Evolutionary conservation across 768 basidiomycete genomes (phyloP).

Genomic region (Suillus clintonianus): DNA sequence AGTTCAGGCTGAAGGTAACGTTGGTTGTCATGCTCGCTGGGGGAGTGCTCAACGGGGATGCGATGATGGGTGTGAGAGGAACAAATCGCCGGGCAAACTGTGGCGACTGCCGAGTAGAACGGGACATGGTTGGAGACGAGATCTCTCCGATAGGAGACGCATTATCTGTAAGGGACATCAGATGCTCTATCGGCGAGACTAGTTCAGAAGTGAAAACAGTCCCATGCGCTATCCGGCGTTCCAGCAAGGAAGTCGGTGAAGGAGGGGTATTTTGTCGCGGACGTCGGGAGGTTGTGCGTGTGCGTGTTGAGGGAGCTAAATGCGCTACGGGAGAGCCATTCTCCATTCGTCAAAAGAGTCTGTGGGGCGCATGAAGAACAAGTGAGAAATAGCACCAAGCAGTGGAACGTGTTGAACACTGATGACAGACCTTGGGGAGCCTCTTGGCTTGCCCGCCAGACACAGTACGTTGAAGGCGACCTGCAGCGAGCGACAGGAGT

Average conservation of each 20-base stretch:
- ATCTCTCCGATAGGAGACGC: not conserved
- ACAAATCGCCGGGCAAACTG: constrained; percentile 38
- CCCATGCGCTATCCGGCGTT: constrained; percentile 9
- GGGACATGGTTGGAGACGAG: not conserved
- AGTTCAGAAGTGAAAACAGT: not conserved
- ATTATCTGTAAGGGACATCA: not conserved
- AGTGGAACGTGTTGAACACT: not conserved
- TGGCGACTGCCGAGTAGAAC: constrained; percentile 17
- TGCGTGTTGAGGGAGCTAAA: not conserved
- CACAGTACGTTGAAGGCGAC: not conserved
- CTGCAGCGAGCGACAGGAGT: not conserved
- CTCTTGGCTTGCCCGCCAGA: constrained; percentile 1
- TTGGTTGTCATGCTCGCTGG: constrained; percentile 36
- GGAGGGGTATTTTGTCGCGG: not conserved
- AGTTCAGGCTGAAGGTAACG: constrained; percentile 10
- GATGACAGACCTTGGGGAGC: not conserved
- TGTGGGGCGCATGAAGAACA: not conserved
- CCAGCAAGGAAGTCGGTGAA: constrained; percentile 10
- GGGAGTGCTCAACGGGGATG: constrained; percentile 60
- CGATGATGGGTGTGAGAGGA: constrained; percentile 58
- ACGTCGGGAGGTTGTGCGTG: not conserved
- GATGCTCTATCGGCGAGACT: not conserved
- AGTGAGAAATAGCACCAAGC: not conserved
- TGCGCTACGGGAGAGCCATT: not conserved
- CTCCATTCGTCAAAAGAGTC: constrained; percentile 5